phyloP scores from a whole-genome alignment of 306 rosid genomes.

The Vicia sativa region DNA sequence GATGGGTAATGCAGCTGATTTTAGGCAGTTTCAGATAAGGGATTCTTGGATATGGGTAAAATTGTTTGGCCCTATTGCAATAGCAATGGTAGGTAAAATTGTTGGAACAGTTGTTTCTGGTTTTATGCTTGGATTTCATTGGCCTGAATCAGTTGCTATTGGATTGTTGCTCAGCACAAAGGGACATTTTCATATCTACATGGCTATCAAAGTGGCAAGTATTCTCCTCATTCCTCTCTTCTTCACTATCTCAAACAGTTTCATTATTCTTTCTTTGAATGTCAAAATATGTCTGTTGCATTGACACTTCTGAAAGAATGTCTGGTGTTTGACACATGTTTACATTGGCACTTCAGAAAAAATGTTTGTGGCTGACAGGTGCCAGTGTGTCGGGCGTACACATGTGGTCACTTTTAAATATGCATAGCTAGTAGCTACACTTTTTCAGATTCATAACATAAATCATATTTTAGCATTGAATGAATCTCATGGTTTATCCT shows the following conservation, averaged over 20 bases:
- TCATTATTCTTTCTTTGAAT: not conserved
- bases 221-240: conserved; percentile 26
- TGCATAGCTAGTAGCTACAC: not conserved
- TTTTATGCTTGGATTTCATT: conserved; percentile 66
- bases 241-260: conserved; percentile 13
- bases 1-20: conserved; percentile 79
- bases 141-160: conserved; percentile 87
- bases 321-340: no score
- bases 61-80: conserved; percentile 43
- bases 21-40: conserved; percentile 43
- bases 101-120: conserved; percentile 70
- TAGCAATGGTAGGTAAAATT: conserved; percentile 63
- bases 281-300: not conserved
- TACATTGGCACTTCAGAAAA: no score
- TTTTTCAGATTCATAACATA: conserved; percentile 3
- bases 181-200: conserved; percentile 89
- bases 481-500: conserved; percentile 33
- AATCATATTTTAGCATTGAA: conserved; percentile 25
- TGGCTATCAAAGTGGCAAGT: conserved; percentile 78
- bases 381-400: no score
- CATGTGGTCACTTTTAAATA: not conserved
- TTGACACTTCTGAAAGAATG: no score
- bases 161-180: conserved; percentile 82
- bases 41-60: conserved; percentile 56
- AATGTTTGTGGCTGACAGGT: no score